Percentiles rank a stretch among this genome's conserved stretches.
Conservation (phyloP, 371 early-diverging fungal genomes). For the Basidiobolus meristosporus region DNA sequence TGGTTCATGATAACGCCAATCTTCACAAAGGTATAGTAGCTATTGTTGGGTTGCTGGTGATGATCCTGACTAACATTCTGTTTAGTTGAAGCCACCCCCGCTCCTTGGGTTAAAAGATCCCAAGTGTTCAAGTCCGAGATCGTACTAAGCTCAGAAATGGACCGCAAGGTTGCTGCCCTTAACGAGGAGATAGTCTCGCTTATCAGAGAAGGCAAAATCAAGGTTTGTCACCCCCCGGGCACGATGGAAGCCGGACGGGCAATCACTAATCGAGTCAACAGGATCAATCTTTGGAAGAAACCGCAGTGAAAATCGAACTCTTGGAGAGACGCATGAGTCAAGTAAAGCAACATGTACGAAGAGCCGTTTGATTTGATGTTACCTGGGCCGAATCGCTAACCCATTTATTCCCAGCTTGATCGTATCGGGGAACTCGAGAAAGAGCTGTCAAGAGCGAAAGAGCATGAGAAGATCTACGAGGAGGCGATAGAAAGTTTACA, state of each 20-base stretch:
- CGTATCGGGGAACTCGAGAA: constrained; percentile 33
- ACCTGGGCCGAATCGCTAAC: too few relatives aligned
- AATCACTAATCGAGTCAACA: too few relatives aligned
- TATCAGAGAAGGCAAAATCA: constrained; percentile 46
- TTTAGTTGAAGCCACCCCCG: constrained; percentile 21
- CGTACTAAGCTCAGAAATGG: constrained; percentile 50
- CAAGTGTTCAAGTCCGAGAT: constrained; percentile 56
- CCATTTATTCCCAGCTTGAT: constrained; percentile 32
- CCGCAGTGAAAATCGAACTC: constrained; percentile 49
- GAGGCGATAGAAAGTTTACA: constrained; percentile 58
- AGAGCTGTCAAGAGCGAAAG: constrained; percentile 27
- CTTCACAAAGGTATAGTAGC: not conserved
- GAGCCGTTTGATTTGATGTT: too few relatives aligned
- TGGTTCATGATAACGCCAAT: not conserved
- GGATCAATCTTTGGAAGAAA: constrained; percentile 62
- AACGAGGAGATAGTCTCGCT: constrained; percentile 58
- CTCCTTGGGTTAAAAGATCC: constrained; percentile 68
- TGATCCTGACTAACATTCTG: not conserved
- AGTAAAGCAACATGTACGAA: constrained; percentile 35
- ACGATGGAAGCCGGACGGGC: too few relatives aligned
- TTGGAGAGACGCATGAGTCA: constrained; percentile 56
- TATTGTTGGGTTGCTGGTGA: not conserved
- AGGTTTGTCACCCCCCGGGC: too few relatives aligned
- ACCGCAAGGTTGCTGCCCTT: constrained; percentile 48
- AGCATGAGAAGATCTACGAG: constrained; percentile 42